Percentiles rank a stretch among this genome's conserved stretches.
Evolutionary conservation across 768 basidiomycete genomes (phyloP).

Genomic region (Termitomyces sp.): DNA sequence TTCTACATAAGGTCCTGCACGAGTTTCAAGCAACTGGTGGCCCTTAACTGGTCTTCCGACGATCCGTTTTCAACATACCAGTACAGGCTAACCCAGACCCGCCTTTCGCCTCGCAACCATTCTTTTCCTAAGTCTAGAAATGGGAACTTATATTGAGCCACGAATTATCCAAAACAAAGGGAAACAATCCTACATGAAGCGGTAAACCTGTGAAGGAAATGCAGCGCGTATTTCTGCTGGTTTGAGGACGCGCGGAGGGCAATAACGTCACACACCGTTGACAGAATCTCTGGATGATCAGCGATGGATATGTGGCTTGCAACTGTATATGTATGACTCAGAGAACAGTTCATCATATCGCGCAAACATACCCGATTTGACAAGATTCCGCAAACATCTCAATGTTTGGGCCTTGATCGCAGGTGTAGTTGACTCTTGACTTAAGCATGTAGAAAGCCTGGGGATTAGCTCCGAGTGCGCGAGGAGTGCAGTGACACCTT

Average conservation of each 20-base stretch:
- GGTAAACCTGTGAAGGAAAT: slow-evolving; percentile 11
- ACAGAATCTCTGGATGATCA: slow-evolving; percentile 5
- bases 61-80: slow-evolving; percentile 17
- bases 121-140: slow-evolving; percentile 7
- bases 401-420: slow-evolving; percentile 13
- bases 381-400: slow-evolving; percentile 16
- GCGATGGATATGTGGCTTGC: slow-evolving; percentile 7
- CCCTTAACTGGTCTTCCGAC: slow-evolving; percentile 10
- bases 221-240: slow-evolving; percentile 16
- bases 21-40: slow-evolving; percentile 4
- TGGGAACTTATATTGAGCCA: neutral
- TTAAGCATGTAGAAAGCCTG: slow-evolving; percentile 10
- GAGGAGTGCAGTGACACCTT: slow-evolving; percentile 7
- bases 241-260: slow-evolving; percentile 8
- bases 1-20: slow-evolving; percentile 4
- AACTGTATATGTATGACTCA: neutral
- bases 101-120: slow-evolving; percentile 9
- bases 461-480: slow-evolving; percentile 7
- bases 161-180: neutral
- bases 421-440: slow-evolving; percentile 1
- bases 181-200: slow-evolving; percentile 4
- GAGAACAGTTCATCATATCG: neutral
- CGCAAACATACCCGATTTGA: slow-evolving; percentile 10
- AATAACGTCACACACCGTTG: slow-evolving; percentile 8
- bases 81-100: slow-evolving; percentile 2